These are phyloP conservation scores for Apiospora hydei DNA, from an alignment of 2,329 filamentous ascomycete genomes.

Conservation along the genomic window DNA sequence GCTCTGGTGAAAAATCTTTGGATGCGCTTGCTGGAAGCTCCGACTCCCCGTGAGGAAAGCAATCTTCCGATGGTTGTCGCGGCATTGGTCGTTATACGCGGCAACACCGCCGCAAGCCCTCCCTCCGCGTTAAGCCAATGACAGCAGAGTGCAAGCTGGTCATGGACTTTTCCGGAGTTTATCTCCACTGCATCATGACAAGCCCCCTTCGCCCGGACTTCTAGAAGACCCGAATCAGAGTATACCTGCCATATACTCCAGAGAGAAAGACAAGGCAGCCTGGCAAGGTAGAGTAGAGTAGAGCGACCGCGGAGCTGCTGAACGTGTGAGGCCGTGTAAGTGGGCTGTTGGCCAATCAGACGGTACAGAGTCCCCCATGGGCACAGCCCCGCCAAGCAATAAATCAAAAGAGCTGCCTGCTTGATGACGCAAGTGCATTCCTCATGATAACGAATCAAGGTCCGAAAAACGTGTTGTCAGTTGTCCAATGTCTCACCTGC, in stretches of 20 bases:
- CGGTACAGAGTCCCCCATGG: background rate
- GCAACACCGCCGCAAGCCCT: background rate
- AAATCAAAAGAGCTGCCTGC: slow-evolving; percentile 2
- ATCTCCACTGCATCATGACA: background rate
- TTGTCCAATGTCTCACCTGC: slow-evolving; percentile 7
- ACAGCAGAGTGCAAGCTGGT: background rate
- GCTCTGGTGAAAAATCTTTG: background rate
- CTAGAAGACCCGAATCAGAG: background rate
- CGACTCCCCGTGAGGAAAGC: background rate
- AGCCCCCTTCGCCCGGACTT: slow-evolving; percentile 4
- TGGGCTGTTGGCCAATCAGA: background rate
- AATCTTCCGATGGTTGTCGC: background rate
- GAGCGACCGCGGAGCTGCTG: background rate
- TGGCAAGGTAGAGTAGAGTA: background rate
- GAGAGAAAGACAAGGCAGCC: background rate
- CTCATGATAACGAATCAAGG: background rate
- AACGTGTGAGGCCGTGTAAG: slow-evolving; percentile 1
- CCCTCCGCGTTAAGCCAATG: background rate
- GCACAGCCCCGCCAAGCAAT: background rate
- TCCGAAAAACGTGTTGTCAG: background rate
- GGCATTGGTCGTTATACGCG: background rate
- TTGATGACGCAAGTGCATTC: slow-evolving; percentile 16
- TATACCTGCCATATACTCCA: background rate
- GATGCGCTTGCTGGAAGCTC: background rate
- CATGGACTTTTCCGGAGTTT: background rate